Percentiles rank a stretch among this genome's conserved stretches.
Evolutionary conservation across 805 yeast species (phyloP).

Genomic region (Debaryomyces prosopidis): DNA sequence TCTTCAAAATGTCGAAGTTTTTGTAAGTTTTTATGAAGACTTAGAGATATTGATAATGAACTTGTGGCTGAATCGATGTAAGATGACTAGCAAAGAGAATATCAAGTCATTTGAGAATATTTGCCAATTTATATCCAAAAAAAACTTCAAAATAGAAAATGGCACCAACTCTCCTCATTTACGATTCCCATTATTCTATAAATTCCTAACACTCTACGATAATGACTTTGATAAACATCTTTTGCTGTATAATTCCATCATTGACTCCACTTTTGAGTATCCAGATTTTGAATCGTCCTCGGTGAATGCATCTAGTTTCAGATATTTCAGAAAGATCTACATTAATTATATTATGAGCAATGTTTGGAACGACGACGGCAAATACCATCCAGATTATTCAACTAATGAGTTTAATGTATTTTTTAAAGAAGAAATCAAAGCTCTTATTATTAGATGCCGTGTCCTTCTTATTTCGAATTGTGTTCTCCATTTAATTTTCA

Average conservation of each 20-base stretch:
- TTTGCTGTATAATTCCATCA: constrained; percentile 5
- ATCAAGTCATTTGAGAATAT: constrained; percentile 21
- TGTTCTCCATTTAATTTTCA: constrained; percentile 2
- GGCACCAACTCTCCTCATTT: constrained; percentile 25
- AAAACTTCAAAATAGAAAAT: constrained; percentile 12
- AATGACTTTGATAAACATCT: constrained; percentile 1
- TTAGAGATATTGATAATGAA: constrained; percentile 11
- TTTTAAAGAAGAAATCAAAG: constrained; percentile 4
- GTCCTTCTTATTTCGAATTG: constrained; percentile 4
- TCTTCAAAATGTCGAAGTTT: not conserved
- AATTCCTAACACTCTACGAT: constrained; percentile 10
- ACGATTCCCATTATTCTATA: constrained; percentile 25
- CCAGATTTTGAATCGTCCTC: constrained; percentile 7
- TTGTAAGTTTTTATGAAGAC: constrained; percentile 5
- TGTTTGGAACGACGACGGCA: not conserved
- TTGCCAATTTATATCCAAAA: constrained; percentile 9
- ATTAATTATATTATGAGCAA: not conserved
- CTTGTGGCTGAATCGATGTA: constrained; percentile 18
- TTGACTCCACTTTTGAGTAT: constrained; percentile 6
- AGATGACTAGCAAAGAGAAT: constrained; percentile 6
- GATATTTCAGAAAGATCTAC: constrained; percentile 5
- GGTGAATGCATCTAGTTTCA: not conserved
- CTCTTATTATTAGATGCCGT: not conserved
- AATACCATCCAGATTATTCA: not conserved
- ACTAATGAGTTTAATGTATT: constrained; percentile 10